A percentile compares a stretch with the other conserved stretches of the same genome.
Evolutionary conservation across 2,329 filamentous ascomycete genomes (phyloP).

Genomic region (Apiospora pterosperma): DNA sequence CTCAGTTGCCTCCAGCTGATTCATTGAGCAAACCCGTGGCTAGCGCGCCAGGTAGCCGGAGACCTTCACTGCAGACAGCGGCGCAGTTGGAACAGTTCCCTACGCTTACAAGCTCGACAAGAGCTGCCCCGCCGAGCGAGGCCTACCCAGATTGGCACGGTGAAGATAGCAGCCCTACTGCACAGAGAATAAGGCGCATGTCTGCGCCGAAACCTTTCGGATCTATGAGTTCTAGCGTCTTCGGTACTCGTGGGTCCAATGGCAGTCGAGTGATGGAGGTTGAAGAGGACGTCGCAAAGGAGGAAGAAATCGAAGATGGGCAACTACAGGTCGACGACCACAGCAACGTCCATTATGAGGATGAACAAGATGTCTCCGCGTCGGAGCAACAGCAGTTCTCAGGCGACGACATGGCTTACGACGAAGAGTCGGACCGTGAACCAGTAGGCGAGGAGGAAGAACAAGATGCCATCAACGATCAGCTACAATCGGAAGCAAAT

Average conservation of each 20-base stretch:
- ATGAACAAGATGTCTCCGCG: slow-evolving; percentile 6
- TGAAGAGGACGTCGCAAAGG: slow-evolving; percentile 2
- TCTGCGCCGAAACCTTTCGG: slow-evolving; percentile 10
- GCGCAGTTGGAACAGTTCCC: background rate
- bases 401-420: slow-evolving; percentile 4
- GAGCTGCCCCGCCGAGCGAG: slow-evolving; percentile 13
- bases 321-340: background rate
- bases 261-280: slow-evolving; percentile 5
- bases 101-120: slow-evolving; percentile 14
- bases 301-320: slow-evolving; percentile 1
- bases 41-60: background rate
- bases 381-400: slow-evolving; percentile 4
- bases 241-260: slow-evolving; percentile 12
- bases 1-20: background rate
- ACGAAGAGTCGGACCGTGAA: slow-evolving; percentile 13
- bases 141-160: slow-evolving; percentile 14
- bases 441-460: slow-evolving; percentile 7
- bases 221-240: slow-evolving; percentile 14
- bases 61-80: background rate
- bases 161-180: slow-evolving; percentile 12
- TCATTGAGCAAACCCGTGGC: background rate
- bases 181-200: slow-evolving; percentile 10
- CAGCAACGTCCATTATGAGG: slow-evolving; percentile 5
- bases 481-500: slow-evolving; percentile 5
- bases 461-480: slow-evolving; percentile 4